Base-by-base conservation (phyloP, 108 stramenopile species). In the Stephanodiscus minutulus region DNA sequence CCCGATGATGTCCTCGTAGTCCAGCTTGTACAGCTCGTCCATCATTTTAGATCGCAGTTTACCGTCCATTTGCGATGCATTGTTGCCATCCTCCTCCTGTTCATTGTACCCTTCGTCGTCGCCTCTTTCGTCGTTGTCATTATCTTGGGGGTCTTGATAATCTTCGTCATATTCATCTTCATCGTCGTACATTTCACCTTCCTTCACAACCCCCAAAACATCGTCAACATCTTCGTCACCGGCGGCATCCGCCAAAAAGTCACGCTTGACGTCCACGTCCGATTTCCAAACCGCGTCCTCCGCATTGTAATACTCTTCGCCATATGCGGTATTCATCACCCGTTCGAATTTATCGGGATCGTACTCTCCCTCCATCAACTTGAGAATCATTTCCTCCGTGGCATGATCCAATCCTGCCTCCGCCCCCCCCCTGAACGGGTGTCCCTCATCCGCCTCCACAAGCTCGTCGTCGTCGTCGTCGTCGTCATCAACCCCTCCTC, bases 1-100 rank as follows among this genome's bases (percentile, higher is more conserved):
- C 11, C 93, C 98, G 64, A 98, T 90, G 62, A 98, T 92, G 66
- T 99, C 99, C 72, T 99, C 99, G 75, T 98, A 99, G 80, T 98
- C 99, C 10, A 99, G 91, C 70, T 96, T 96, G 87, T 98, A 98
- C 39, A 97, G 86, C 71, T 98, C 96, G 47, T 97, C 96, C 73
- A 85, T 77, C 79, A 92, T 77, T 77, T 91, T 89, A 27, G 52
- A 57, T 60, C 85, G 82, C 7, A 92, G 66, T 72, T 94, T 91
- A 55, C 85, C 78, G 55, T 95, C 91, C 27, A 89, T 63, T 18
- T 76, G 24, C 44, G 90, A 76, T 64, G 84, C 68, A 18, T 17
- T 44, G 15, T 17, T 44, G 15, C 57, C 72, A 21, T 72, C 79
- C 15, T 72, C 79, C 15, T 33, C 4, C 8, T 12, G 21, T 60